These are phyloP conservation scores for Fraxinus albicans DNA, from an alignment of 305 asterid genomes.

Conservation along the genomic window DNA sequence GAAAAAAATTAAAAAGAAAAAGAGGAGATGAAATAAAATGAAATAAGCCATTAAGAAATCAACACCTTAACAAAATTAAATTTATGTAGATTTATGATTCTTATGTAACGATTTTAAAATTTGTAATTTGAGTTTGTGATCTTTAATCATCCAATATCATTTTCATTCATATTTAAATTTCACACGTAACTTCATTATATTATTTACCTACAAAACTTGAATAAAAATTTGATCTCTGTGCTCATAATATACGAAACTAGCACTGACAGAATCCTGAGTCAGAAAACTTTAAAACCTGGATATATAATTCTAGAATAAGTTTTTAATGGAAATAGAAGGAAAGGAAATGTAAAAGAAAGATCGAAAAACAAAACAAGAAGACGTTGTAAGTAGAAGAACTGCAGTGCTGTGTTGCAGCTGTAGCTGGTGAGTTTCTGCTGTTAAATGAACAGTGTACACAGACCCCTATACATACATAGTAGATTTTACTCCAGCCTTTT, in stretches of 20 bases:
- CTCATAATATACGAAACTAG: neutral
- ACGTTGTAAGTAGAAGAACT: neutral
- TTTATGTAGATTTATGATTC: neutral
- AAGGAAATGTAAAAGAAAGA: neutral
- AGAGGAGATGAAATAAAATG: neutral
- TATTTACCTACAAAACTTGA: neutral
- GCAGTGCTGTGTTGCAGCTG: neutral
- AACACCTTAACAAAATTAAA: neutral
- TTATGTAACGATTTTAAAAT: neutral
- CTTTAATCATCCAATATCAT: neutral
- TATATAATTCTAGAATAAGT: neutral
- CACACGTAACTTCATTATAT: neutral
- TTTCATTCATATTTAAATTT: neutral
- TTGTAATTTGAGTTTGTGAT: neutral
- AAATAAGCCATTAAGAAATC: neutral
- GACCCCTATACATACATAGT: neutral
- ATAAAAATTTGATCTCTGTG: neutral
- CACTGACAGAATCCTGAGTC: neutral
- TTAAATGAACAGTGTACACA: neutral
- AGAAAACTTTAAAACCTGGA: neutral
- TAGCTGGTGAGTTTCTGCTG: neutral
- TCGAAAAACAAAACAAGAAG: neutral
- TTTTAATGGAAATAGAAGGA: neutral
- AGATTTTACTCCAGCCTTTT: neutral
- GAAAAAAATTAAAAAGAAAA: neutral